Conservation (phyloP, 371 early-diverging fungal species). For the Amoeboaphelidium protococcarum region DNA sequence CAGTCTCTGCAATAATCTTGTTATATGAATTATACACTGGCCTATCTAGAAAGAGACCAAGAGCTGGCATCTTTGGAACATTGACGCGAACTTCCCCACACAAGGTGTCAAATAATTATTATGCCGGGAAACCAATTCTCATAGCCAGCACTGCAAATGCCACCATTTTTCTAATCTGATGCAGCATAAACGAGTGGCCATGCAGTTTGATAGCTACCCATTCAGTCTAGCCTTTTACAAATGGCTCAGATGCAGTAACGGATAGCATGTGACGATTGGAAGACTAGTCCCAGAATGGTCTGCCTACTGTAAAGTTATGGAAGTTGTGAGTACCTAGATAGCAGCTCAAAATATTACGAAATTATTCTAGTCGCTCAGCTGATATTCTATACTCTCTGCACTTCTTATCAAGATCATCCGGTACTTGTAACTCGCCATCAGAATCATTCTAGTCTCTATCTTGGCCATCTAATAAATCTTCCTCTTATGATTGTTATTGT, state of each 20-base stretch:
- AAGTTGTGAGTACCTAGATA: slow-evolving; percentile 83
- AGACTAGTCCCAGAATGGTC: slow-evolving; percentile 37
- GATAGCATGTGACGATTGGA: slow-evolving; percentile 47
- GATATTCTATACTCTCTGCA: slow-evolving; percentile 24
- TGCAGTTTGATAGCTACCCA: slow-evolving; percentile 78
- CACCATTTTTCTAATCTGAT: slow-evolving; percentile 99
- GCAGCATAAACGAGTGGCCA: slow-evolving; percentile 97
- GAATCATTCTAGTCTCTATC: neutral
- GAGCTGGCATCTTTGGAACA: slow-evolving; percentile 92
- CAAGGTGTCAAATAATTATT: neutral
- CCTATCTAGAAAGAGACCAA: slow-evolving; percentile 74
- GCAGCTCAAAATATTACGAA: slow-evolving; percentile 31
- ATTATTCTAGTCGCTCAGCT: slow-evolving; percentile 22
- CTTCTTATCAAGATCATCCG: neutral
- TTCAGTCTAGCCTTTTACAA: slow-evolving; percentile 42
- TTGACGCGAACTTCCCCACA: slow-evolving; percentile 30
- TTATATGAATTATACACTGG: slow-evolving; percentile 45
- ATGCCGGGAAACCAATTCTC: neutral
- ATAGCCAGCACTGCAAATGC: slow-evolving; percentile 16
- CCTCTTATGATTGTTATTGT: neutral
- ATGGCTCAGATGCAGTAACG: slow-evolving; percentile 48
- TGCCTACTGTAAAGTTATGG: slow-evolving; percentile 84
- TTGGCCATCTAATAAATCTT: neutral
- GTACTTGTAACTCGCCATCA: neutral
- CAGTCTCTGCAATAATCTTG: slow-evolving; percentile 1